Evolutionary conservation across 768 basidiomycete genomes (phyloP).

Genomic region (Suillus tomentosus): DNA sequence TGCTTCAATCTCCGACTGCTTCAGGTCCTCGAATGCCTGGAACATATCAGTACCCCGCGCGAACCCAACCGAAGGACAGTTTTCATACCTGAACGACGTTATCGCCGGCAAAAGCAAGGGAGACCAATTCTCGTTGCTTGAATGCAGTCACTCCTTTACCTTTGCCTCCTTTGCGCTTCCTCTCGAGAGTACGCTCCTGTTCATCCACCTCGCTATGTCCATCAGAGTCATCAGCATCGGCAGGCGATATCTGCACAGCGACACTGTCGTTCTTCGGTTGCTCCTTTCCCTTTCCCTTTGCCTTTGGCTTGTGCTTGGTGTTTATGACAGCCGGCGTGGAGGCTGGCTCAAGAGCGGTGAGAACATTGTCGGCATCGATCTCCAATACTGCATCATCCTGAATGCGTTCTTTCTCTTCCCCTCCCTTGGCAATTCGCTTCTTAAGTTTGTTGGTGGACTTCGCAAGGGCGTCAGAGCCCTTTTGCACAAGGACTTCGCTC

Average conservation of each 20-base stretch:
- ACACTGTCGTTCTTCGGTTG: constrained; percentile 4
- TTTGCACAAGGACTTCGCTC: constrained; percentile 73
- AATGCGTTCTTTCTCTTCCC: constrained; percentile 57
- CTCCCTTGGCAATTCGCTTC: constrained; percentile 59
- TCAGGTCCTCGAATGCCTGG: constrained; percentile 86
- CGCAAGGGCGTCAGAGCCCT: constrained; percentile 56
- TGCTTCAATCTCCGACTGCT: constrained; percentile 76
- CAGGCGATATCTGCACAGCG: background rate
- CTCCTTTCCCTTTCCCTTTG: constrained; percentile 23
- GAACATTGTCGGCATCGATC: constrained; percentile 46
- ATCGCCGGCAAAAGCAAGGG: constrained; percentile 95
- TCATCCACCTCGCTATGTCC: constrained; percentile 68
- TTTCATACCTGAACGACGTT: constrained; percentile 83
- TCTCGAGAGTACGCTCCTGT: constrained; percentile 55
- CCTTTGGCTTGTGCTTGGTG: constrained; percentile 16
- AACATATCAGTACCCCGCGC: constrained; percentile 2
- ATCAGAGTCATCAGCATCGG: constrained; percentile 50
- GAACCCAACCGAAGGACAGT: background rate
- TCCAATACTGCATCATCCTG: constrained; percentile 80
- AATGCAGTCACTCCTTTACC: constrained; percentile 60
- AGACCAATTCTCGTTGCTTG: constrained; percentile 89
- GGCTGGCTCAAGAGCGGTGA: constrained; percentile 20
- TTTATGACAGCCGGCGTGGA: background rate
- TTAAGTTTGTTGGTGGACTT: constrained; percentile 78
- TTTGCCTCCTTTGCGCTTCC: constrained; percentile 45